A percentile compares a stretch with the other conserved stretches of the same genome.
Evolutionary conservation across 2,329 filamentous ascomycete species (phyloP).

Genomic region (Trichophyton mentagrophytes): DNA sequence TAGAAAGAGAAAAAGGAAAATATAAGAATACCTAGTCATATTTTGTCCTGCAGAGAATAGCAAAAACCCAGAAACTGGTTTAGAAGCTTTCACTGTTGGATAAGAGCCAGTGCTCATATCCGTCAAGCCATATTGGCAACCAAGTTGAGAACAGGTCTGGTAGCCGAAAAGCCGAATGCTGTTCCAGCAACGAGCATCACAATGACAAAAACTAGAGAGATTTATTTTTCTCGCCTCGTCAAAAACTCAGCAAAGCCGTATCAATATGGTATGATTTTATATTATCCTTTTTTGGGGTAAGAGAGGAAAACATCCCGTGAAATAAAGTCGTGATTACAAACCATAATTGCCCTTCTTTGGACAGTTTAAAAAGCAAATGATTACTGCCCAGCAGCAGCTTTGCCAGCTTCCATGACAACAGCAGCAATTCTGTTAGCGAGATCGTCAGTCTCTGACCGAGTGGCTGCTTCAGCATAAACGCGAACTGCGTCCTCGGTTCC

Average conservation of each 20-base stretch:
- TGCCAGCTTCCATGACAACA: conserved; percentile 52
- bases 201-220: background rate
- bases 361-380: background rate
- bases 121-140: background rate
- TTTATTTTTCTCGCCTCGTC: background rate
- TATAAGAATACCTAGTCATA: background rate
- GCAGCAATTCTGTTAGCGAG: conserved; percentile 70
- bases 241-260: background rate
- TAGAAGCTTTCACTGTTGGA: background rate
- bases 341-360: background rate
- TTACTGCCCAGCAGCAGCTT: conserved; percentile 6
- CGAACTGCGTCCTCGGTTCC: conserved; percentile 93
- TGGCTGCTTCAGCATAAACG: conserved; percentile 90
- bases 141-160: background rate
- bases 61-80: background rate
- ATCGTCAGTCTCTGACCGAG: conserved; percentile 78
- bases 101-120: background rate
- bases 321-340: conserved; percentile 1
- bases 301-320: conserved; percentile 1
- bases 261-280: background rate
- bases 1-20: background rate
- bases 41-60: background rate
- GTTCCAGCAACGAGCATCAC: background rate
- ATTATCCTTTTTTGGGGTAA: background rate
- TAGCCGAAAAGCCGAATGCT: background rate